Base-by-base conservation (phyloP, 139 green algal genomes). In the Coccomyxa sp. region DNA sequence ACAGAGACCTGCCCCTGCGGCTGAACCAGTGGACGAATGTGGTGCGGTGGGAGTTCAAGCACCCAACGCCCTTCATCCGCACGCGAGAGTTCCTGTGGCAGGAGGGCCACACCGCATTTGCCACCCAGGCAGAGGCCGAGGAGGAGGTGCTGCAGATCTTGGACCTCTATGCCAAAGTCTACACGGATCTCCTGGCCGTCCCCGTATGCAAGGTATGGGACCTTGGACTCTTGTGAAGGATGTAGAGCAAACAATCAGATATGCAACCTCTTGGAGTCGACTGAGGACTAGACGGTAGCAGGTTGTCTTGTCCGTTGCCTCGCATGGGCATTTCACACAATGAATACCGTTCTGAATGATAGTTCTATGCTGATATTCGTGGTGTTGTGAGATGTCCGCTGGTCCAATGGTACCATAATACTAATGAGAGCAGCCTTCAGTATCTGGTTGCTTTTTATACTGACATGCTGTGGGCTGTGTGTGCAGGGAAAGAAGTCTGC, bases 1-100 rank as follows among this genome's bases (percentile, higher is more conserved):
- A 99, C 92, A 90, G 97, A 79, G 97, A 99, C 91, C 92, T 99
- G 88, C 97, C 97, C 10, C 87, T 99, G 84, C 93, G 94, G 59
- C 90, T 99, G 21, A 99, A 99, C 91, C 97, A 99, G 92, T 98
- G 97, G 97, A 98, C 94, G 86, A 98, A 98, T 85, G 95, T 99
- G 79, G 96, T 99, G 87, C 93, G 97, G 38, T 99, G 97, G 97
- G 97, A 99, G 92, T 99, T 99, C 93, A 99, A 98, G 90, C 93
- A 99, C 90, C 97, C 97, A 67, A 99, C 97, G 28, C 97, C 97
- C 76, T 99, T 99, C 94, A 99, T 99, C 86, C 91, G 86, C 59
- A 89, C 83, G 13, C 86, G 96, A 59, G 96, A 99, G 92, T 99
- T 99, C 85, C 90, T 99, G 30, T 99, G 96, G 96, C 95, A 98